Conservation (phyloP, 495 filamentous ascomycete genomes). For the Penicillium angulare region DNA sequence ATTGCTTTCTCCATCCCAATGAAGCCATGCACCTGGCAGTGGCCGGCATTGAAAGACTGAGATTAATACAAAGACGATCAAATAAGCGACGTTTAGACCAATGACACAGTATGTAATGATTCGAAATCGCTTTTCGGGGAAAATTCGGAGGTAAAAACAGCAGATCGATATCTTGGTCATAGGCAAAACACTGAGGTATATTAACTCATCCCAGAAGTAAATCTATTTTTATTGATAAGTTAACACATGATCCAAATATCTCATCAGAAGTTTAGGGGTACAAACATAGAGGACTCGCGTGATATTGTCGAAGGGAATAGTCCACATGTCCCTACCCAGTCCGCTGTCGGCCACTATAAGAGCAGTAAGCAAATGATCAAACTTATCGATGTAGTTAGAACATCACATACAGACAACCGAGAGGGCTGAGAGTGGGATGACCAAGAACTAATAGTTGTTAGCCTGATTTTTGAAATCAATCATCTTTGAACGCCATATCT, state of each 20-base stretch:
- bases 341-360: constrained; percentile 38
- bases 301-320: constrained; percentile 44
- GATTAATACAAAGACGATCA: constrained; percentile 38
- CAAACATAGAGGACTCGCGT: constrained; percentile 36
- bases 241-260: no score
- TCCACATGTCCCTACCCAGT: constrained; percentile 47
- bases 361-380: background rate
- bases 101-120: constrained; percentile 31
- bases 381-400: background rate
- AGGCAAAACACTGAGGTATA: constrained; percentile 35
- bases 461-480: background rate
- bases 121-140: constrained; percentile 34
- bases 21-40: constrained; percentile 37
- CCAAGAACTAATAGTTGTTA: constrained; percentile 10
- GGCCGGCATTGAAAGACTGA: constrained; percentile 44
- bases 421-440: constrained; percentile 24
- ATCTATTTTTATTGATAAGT: constrained; percentile 11
- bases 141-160: constrained; percentile 42
- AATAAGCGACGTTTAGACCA: constrained; percentile 35
- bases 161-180: constrained; percentile 40
- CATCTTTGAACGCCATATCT: background rate
- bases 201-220: constrained; percentile 31
- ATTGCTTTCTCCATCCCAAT: constrained; percentile 36
- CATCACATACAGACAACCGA: constrained; percentile 26
- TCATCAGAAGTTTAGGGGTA: background rate